These are phyloP conservation scores for Trametes versicolor DNA, from an alignment of 1,284 basidiomycete species.

Conservation along the genomic window DNA sequence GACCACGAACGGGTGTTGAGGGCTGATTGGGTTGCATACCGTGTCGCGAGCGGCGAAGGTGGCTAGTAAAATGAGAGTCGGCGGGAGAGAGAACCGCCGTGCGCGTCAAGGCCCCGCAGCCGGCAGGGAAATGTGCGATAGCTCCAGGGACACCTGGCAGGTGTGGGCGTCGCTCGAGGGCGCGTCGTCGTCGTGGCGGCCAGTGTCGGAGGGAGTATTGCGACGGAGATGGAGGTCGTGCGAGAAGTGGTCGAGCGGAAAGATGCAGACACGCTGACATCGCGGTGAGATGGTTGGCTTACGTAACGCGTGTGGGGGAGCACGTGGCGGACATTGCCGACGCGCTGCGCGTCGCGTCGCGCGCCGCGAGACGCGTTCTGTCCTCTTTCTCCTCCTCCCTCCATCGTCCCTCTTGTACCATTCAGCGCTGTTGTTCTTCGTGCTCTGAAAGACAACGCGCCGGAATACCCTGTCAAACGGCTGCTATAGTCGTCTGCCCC, in stretches of 20 bases:
- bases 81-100: conserved; percentile 8
- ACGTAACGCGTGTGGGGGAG: conserved; percentile 22
- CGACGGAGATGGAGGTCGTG: conserved; percentile 10
- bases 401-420: background rate
- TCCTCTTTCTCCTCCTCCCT: background rate
- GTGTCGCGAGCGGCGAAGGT: conserved; percentile 4
- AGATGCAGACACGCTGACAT: conserved; percentile 25
- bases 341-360: background rate
- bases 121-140: conserved; percentile 11
- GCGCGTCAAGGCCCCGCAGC: conserved; percentile 15
- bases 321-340: conserved; percentile 20
- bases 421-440: background rate
- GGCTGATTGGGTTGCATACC: conserved; percentile 30
- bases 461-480: background rate
- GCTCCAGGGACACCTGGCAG: background rate
- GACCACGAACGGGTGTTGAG: conserved; percentile 44
- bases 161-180: conserved; percentile 8
- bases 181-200: conserved; percentile 10
- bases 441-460: background rate
- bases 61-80: conserved; percentile 4
- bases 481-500: no score
- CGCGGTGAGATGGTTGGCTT: conserved; percentile 21
- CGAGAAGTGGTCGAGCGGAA: conserved; percentile 14
- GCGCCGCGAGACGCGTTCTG: background rate
- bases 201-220: conserved; percentile 3